Evolutionary conservation across 2,329 filamentous ascomycete species (phyloP).

Genomic region (Ophiostoma pallidulum): DNA sequence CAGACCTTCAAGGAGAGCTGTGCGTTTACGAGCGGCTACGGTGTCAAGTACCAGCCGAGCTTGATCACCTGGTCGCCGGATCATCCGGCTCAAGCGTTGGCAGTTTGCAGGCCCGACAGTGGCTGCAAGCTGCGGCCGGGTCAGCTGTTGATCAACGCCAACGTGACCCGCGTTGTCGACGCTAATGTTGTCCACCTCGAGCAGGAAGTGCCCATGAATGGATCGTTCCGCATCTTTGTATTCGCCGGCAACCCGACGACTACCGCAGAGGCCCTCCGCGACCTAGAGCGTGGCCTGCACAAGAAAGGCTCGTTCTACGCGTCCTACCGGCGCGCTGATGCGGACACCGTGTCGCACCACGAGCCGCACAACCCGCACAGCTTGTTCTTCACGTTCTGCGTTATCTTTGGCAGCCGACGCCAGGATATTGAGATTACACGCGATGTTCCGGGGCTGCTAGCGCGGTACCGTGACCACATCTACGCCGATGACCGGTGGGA

Average conservation of each 20-base stretch:
- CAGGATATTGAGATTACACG: conserved; percentile 62
- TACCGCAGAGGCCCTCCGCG: conserved; percentile 54
- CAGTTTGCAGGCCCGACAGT: conserved; percentile 60
- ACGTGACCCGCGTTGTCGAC: conserved; percentile 79
- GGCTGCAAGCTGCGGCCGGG: conserved; percentile 61
- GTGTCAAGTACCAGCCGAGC: conserved; percentile 77
- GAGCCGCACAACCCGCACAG: conserved; percentile 81
- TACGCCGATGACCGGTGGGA: conserved; percentile 82
- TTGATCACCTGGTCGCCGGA: conserved; percentile 69
- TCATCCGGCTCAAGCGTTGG: conserved; percentile 60
- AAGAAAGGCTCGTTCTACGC: conserved; percentile 64
- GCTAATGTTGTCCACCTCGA: conserved; percentile 86
- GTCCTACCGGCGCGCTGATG: conserved; percentile 53
- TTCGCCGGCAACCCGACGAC: conserved; percentile 63
- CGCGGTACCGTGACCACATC: conserved; percentile 69
- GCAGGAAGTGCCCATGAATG: conserved; percentile 81
- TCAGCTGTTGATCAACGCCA: conserved; percentile 64
- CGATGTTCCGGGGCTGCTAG: conserved; percentile 60
- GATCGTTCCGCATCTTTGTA: conserved; percentile 76
- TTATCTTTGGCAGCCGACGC: conserved; percentile 61
- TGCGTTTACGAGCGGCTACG: conserved; percentile 88
- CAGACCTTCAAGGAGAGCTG: conserved; percentile 85
- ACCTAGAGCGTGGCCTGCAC: conserved; percentile 57
- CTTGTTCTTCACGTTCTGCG: conserved; percentile 68
- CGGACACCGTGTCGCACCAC: conserved; percentile 58